phyloP scores from a whole-genome alignment of 148 eudicot species.

The Silene conica region DNA sequence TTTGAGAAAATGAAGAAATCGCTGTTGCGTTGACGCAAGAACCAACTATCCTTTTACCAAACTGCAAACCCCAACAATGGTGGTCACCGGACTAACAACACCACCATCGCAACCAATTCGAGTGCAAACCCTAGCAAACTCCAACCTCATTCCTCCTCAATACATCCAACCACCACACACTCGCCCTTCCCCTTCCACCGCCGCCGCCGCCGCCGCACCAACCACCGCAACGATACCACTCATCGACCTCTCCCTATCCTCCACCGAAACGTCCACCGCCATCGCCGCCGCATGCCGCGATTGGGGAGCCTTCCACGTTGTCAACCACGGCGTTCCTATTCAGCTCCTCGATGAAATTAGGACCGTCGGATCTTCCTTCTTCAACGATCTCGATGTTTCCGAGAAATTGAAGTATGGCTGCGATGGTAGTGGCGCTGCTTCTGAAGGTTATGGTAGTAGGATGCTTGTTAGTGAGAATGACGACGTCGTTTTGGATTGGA shows the following conservation, averaged over 20 bases:
- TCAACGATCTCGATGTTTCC: constrained; percentile 39
- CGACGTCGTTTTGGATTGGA: constrained; percentile 88
- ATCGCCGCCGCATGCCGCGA: constrained; percentile 48
- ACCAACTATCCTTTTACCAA: background rate
- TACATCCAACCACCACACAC: constrained; percentile 52
- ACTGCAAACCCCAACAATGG: constrained; percentile 13
- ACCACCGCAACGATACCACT: constrained; percentile 34
- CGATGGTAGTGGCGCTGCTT: constrained; percentile 44
- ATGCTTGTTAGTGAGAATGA: constrained; percentile 62
- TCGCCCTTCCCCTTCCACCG: constrained; percentile 32
- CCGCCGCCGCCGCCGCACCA: constrained; percentile 3
- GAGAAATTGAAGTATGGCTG: constrained; percentile 56
- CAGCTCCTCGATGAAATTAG: constrained; percentile 49
- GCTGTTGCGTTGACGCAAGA: background rate
- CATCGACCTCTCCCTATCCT: constrained; percentile 42
- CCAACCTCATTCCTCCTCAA: constrained; percentile 32
- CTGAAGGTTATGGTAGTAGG: constrained; percentile 84
- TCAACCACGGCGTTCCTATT: constrained; percentile 59
- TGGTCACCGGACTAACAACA: constrained; percentile 7
- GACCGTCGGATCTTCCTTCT: constrained; percentile 49
- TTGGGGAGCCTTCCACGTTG: constrained; percentile 83
- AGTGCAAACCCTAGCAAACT: constrained; percentile 39
- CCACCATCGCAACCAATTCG: constrained; percentile 11
- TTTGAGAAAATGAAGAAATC: too few relatives aligned
- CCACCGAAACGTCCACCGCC: background rate